These are phyloP conservation scores for Phialocephala subalpina DNA, from an alignment of 2,329 filamentous ascomycete genomes.

Conservation along the genomic window DNA sequence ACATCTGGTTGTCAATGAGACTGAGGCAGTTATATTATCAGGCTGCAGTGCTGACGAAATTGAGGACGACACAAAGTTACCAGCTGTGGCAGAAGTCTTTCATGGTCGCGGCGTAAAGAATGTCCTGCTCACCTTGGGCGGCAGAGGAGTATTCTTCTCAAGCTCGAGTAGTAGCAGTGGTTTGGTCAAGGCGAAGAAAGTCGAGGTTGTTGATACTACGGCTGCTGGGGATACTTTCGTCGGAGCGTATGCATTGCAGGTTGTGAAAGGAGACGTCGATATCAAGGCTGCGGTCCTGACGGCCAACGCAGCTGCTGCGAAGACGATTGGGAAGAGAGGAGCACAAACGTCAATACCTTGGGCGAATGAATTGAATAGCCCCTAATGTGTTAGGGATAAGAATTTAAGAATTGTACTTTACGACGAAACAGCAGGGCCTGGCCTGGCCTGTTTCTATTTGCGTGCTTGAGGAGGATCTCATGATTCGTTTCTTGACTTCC, in stretches of 20 bases:
- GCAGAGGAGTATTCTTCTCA: slow-evolving; percentile 26
- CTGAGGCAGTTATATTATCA: slow-evolving; percentile 78
- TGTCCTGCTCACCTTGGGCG: slow-evolving; percentile 40
- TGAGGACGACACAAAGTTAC: slow-evolving; percentile 53
- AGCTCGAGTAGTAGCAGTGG: slow-evolving; percentile 4
- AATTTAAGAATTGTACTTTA: too few species aligned
- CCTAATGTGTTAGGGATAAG: not conserved
- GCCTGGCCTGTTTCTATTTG: too few species aligned
- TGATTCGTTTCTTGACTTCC: too few species aligned
- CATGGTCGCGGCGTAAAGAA: slow-evolving; percentile 74
- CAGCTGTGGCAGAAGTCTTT: slow-evolving; percentile 58
- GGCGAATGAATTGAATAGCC: slow-evolving; percentile 15
- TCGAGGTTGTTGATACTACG: slow-evolving; percentile 30
- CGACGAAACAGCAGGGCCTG: too few species aligned
- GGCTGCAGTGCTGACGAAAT: slow-evolving; percentile 51
- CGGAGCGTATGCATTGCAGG: slow-evolving; percentile 17
- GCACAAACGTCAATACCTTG: slow-evolving; percentile 17
- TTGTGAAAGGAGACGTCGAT: not conserved
- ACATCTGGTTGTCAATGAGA: slow-evolving; percentile 88
- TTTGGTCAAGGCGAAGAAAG: slow-evolving; percentile 14
- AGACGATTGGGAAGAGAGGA: slow-evolving; percentile 15
- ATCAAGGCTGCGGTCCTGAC: not conserved
- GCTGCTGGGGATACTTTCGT: slow-evolving; percentile 32
- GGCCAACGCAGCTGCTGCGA: slow-evolving; percentile 11
- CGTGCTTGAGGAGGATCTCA: too few species aligned